These are phyloP conservation scores for Grigorovia yakushimaensis DNA, from an alignment of 805 yeast species.

Conservation along the genomic window DNA sequence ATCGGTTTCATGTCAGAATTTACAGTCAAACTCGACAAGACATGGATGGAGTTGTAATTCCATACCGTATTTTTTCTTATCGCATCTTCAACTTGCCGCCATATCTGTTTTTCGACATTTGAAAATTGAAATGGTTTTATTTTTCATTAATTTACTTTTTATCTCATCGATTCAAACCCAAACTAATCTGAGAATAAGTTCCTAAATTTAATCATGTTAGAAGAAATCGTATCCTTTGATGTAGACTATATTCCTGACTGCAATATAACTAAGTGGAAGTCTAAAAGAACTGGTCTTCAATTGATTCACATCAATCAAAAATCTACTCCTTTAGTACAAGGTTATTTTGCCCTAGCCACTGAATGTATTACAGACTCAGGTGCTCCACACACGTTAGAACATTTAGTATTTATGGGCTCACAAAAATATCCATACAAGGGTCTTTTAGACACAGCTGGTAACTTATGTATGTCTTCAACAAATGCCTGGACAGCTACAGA, in stretches of 20 bases:
- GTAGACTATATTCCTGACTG: constrained; percentile 67
- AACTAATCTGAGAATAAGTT: neutral
- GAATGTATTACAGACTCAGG: constrained; percentile 84
- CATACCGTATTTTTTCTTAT: no score
- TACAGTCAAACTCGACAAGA: no score
- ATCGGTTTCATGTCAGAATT: no score
- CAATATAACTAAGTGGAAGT: constrained; percentile 62
- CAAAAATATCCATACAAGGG: constrained; percentile 86
- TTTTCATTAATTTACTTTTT: neutral
- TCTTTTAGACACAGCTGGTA: constrained; percentile 75
- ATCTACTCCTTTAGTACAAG: constrained; percentile 81
- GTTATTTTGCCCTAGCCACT: constrained; percentile 93
- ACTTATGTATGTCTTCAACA: constrained; percentile 71
- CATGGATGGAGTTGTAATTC: no score
- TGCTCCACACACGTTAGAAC: constrained; percentile 92
- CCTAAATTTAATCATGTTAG: neutral
- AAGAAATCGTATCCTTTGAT: constrained; percentile 40
- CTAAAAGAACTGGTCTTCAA: constrained; percentile 74
- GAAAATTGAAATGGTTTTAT: neutral
- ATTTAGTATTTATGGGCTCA: constrained; percentile 90
- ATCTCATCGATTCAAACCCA: neutral
- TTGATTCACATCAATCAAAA: constrained; percentile 59
- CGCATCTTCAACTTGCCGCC: no score
- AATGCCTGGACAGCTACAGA: constrained; percentile 98
- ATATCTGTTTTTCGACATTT: neutral